Evolutionary conservation across 352 stramenopile species (phyloP), one percentile per base, ranked within the genome.

Genomic region (Globisporangium viniferum): DNA sequence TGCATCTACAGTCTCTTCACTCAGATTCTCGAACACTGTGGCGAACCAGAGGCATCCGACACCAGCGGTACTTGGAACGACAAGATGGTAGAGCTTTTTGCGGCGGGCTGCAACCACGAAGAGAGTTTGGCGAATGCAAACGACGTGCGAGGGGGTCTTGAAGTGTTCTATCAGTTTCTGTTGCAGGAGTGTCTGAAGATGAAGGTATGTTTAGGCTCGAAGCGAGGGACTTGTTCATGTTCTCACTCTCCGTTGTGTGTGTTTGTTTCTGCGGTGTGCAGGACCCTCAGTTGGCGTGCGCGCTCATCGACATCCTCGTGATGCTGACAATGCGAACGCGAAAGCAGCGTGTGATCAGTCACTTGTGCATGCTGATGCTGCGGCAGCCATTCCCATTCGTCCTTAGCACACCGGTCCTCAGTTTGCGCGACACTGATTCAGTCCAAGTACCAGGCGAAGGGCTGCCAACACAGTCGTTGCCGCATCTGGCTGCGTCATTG

Each of bases 301-400:
- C 76, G 33, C 54, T 82, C 12, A 75, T 79, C 33, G 73, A 87
- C 63, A 65, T 75, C 18, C 35, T 92, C 7, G 71, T 75, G 3
- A 49, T 66, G 2, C 64, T 93, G 6, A 79, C 81, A 14, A 22
- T 69, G n/a, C 68, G 80, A 22, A 90, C 79, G 3, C 77, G 75
- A 18, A 81, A 82, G 64, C 74, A 78, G 36, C 22, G 31, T 12
- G 57, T 81, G 10, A 27, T 92, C 27, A 79, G 81, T 27, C 79
- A 82, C 24, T 64, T 93, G 31, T 89, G 81, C 51, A 65, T 89
- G 15, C 73, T 81, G 27, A 39, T 93, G 48, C 63, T 93, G n/a
- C 80, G 88, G 29, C 76, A 86, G 41, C 82, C 84, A 18, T 89
- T 85, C 46, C 79, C 80, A 2, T 69, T 68, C 62, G 18, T 60